Evolutionary conservation across 2,329 filamentous ascomycete species (phyloP).

Genomic region (Monosporascus sp.): DNA sequence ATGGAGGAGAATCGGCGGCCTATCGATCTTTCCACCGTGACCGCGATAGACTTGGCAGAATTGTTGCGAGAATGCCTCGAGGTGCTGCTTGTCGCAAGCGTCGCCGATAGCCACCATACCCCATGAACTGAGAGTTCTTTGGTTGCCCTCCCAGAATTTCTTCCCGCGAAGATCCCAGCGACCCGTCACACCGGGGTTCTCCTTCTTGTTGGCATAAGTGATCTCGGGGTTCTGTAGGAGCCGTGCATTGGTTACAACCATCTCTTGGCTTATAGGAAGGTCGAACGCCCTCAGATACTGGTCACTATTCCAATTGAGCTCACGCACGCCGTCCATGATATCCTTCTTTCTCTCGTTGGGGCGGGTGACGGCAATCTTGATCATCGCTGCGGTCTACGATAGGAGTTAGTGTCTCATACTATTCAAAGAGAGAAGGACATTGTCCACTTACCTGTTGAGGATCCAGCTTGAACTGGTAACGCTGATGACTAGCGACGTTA

Average conservation of each 20-base stretch:
- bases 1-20: slow-evolving; percentile 30
- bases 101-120: slow-evolving; percentile 63
- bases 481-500: slow-evolving; percentile 47
- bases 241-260: slow-evolving; percentile 64
- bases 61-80: slow-evolving; percentile 47
- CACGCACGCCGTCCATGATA: slow-evolving; percentile 62
- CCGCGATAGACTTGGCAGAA: slow-evolving; percentile 43
- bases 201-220: slow-evolving; percentile 54
- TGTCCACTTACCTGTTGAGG: slow-evolving; percentile 40
- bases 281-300: slow-evolving; percentile 68
- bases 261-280: slow-evolving; percentile 58
- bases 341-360: slow-evolving; percentile 63
- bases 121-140: slow-evolving; percentile 63
- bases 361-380: slow-evolving; percentile 82
- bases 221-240: slow-evolving; percentile 68
- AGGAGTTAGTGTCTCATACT: not conserved
- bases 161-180: slow-evolving; percentile 85
- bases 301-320: slow-evolving; percentile 65
- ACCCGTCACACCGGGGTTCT: slow-evolving; percentile 61
- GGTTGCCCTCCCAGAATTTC: slow-evolving; percentile 66
- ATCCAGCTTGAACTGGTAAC: slow-evolving; percentile 59
- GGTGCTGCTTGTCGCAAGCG: slow-evolving; percentile 48
- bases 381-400: slow-evolving; percentile 75
- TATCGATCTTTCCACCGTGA: slow-evolving; percentile 43
- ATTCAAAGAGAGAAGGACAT: not conserved